A percentile compares a stretch with the other conserved stretches of the same genome.
phyloP scores from a whole-genome alignment of 495 filamentous ascomycete genomes.

The Xylaria flabelliformis region DNA sequence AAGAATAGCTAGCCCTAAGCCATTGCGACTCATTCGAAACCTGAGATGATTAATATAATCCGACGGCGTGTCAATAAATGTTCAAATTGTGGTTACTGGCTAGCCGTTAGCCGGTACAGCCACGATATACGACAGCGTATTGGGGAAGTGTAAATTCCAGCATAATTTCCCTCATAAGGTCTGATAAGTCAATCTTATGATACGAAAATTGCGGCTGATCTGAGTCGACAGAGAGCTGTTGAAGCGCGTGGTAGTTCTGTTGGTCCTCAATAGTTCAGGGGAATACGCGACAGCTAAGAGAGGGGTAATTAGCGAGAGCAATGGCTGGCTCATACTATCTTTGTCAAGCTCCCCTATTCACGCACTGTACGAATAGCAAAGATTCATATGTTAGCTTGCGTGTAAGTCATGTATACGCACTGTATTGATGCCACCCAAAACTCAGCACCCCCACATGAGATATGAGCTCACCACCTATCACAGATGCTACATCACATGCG shows the following conservation, averaged over 20 bases:
- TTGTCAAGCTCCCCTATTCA: too few species aligned
- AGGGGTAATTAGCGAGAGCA: neutral
- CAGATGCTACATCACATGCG: neutral
- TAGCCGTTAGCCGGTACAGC: neutral
- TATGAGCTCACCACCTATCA: constrained; percentile 20
- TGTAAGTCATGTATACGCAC: neutral
- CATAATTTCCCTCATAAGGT: neutral
- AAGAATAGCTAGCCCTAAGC: neutral
- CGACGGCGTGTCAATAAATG: neutral
- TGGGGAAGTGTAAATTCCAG: neutral
- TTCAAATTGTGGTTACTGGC: neutral
- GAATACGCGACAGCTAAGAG: neutral
- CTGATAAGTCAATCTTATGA: neutral
- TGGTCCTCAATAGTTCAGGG: constrained; percentile 20
- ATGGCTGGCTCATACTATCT: neutral
- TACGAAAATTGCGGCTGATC: neutral
- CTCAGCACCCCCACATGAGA: constrained; percentile 7
- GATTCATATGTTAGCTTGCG: too few species aligned
- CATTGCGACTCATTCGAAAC: neutral
- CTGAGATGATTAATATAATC: neutral
- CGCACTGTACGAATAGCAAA: neutral
- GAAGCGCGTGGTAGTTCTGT: constrained; percentile 19
- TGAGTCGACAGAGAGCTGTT: neutral
- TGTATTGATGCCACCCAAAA: neutral
- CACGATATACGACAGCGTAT: neutral